Percentiles rank a stretch among this genome's conserved stretches.
These are phyloP conservation scores for Pyronema domesticum DNA, from an alignment of 495 filamentous ascomycete genomes.

Conservation along the genomic window DNA sequence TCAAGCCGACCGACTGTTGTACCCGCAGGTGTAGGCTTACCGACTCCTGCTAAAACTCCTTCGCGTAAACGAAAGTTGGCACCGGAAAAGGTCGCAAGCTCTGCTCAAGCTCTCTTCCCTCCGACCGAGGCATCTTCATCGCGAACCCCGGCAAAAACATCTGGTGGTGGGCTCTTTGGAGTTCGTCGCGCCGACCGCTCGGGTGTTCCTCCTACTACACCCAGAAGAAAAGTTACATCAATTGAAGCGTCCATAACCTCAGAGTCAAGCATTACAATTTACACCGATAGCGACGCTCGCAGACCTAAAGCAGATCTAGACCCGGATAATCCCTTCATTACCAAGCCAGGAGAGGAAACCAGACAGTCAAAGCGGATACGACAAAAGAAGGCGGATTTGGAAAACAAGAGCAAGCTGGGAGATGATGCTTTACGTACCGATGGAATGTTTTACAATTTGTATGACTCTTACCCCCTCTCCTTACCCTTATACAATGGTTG, in stretches of 20 bases:
- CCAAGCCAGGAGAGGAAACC: constrained; percentile 28
- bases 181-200: constrained; percentile 21
- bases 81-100: constrained; percentile 38
- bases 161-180: constrained; percentile 41
- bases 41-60: constrained; percentile 83
- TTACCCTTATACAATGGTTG: neutral
- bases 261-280: constrained; percentile 35
- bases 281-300: constrained; percentile 75
- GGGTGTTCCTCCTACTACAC: neutral
- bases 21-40: constrained; percentile 39
- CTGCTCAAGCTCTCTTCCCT: constrained; percentile 60
- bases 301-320: constrained; percentile 51
- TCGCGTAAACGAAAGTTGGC: constrained; percentile 41
- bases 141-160: constrained; percentile 39
- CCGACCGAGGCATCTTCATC: constrained; percentile 13
- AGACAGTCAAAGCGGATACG: constrained; percentile 25
- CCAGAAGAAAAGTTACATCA: neutral
- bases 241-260: neutral
- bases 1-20: constrained; percentile 2
- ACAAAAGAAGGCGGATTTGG: constrained; percentile 30
- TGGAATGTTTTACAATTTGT: constrained; percentile 78
- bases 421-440: constrained; percentile 34
- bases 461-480: constrained; percentile 30
- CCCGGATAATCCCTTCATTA: constrained; percentile 59
- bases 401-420: constrained; percentile 39